Percentiles rank a stretch among this genome's conserved stretches.
These are phyloP conservation scores for Reticulascus tulasneorum DNA, from an alignment of 2,329 filamentous ascomycete genomes.

Conservation along the genomic window DNA sequence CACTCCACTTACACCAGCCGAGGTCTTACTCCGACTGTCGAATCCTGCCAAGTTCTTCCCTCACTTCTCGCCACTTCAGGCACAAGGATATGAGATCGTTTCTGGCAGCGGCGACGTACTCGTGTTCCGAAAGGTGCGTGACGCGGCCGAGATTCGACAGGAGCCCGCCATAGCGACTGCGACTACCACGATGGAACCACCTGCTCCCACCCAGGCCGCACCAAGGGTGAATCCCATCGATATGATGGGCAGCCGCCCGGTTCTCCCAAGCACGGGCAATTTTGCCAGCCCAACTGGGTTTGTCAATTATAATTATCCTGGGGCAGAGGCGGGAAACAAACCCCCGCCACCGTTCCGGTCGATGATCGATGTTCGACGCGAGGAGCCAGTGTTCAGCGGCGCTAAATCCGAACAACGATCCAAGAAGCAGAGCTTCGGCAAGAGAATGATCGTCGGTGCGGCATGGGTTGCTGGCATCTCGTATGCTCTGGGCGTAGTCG, in stretches of 20 bases:
- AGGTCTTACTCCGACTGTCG: conserved; percentile 56
- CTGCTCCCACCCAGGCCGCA: conserved; percentile 9
- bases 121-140: conserved; percentile 59
- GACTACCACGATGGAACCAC: conserved; percentile 7
- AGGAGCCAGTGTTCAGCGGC: conserved; percentile 45
- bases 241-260: conserved; percentile 41
- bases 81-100: conserved; percentile 63
- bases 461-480: conserved; percentile 50
- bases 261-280: conserved; percentile 42
- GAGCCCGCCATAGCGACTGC: not conserved
- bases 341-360: conserved; percentile 35
- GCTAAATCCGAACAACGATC: conserved; percentile 22
- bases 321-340: conserved; percentile 22
- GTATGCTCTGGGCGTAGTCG: conserved; percentile 56
- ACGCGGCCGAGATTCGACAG: conserved; percentile 19
- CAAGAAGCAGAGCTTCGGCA: conserved; percentile 38
- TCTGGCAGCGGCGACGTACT: conserved; percentile 60
- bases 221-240: conserved; percentile 54
- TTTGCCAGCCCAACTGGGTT: conserved; percentile 64
- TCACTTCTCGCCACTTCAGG: conserved; percentile 54
- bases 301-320: conserved; percentile 53
- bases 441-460: conserved; percentile 49
- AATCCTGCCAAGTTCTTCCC: conserved; percentile 63
- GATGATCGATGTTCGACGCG: conserved; percentile 38
- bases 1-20: conserved; percentile 51